phyloP scores from a whole-genome alignment of 257 asterid species.

The Oldenlandia corymbosa region DNA sequence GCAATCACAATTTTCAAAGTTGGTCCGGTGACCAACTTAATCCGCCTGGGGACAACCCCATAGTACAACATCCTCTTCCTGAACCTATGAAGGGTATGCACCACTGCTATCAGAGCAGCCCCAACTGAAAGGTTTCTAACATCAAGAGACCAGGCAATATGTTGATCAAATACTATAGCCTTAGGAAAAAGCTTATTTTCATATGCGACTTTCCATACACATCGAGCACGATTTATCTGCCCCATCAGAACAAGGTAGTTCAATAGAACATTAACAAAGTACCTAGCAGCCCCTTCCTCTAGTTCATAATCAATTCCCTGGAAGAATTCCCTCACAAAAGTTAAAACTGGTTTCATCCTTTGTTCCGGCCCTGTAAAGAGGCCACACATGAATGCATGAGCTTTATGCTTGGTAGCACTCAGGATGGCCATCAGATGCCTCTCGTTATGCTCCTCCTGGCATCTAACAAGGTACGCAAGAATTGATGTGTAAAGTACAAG shows the following conservation, averaged over 20 bases:
- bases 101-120: conserved; percentile 90
- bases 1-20: conserved; percentile 86
- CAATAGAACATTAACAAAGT: conserved; percentile 88
- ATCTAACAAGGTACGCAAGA: conserved; percentile 81
- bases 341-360: conserved; percentile 72
- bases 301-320: conserved; percentile 75
- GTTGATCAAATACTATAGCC: conserved; percentile 97
- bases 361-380: conserved; percentile 92
- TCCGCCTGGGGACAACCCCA: conserved; percentile 90
- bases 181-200: conserved; percentile 94
- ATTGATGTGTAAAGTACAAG: conserved; percentile 92
- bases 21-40: conserved; percentile 92
- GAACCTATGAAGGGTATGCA: conserved; percentile 94
- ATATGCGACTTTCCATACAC: conserved; percentile 96
- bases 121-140: conserved; percentile 93
- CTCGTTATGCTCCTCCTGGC: conserved; percentile 85
- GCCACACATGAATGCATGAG: conserved; percentile 86
- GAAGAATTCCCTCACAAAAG: conserved; percentile 88
- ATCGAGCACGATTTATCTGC: conserved; percentile 95
- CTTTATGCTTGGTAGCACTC: conserved; percentile 80
- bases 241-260: conserved; percentile 98
- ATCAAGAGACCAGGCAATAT: conserved; percentile 96
- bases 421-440: conserved; percentile 90
- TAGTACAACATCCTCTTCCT: conserved; percentile 93
- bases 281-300: conserved; percentile 91